Conservation (phyloP, 1,284 basidiomycete genomes). For the Pisolithus thermaeus region DNA sequence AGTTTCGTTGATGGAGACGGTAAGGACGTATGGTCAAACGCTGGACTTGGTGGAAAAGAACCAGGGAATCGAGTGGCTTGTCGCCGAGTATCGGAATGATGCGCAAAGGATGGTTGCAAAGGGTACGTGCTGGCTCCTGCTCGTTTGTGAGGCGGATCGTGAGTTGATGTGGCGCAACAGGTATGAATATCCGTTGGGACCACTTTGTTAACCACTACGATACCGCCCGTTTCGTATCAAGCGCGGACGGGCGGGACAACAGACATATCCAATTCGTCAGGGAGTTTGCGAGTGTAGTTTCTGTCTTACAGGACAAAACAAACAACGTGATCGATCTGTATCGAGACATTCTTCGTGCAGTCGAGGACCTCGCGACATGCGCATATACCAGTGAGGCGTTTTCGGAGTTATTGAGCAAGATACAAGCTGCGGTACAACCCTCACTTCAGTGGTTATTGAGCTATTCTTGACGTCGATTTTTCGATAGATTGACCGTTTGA, state of each 20-base stretch:
- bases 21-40: slow-evolving; percentile 94
- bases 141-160: background rate
- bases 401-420: slow-evolving; percentile 66
- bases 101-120: slow-evolving; percentile 86
- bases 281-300: slow-evolving; percentile 91
- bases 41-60: slow-evolving; percentile 85
- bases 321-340: slow-evolving; percentile 90
- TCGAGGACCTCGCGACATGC: slow-evolving; percentile 87
- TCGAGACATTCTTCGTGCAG: slow-evolving; percentile 75
- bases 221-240: slow-evolving; percentile 64
- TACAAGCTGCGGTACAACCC: slow-evolving; percentile 76
- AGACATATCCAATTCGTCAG: slow-evolving; percentile 91
- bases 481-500: slow-evolving; percentile 82
- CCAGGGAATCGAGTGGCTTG: slow-evolving; percentile 87
- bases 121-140: slow-evolving; percentile 40
- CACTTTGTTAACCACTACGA: slow-evolving; percentile 93
- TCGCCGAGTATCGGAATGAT: slow-evolving; percentile 89
- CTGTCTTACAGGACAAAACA: slow-evolving; percentile 90
- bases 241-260: slow-evolving; percentile 76
- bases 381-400: slow-evolving; percentile 83
- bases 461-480: slow-evolving; percentile 2
- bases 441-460: background rate
- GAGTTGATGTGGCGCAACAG: slow-evolving; percentile 30
- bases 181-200: slow-evolving; percentile 95
- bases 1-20: slow-evolving; percentile 97